Base-by-base conservation (phyloP, 2,329 filamentous ascomycete species). In the Hypoxylon sp. region DNA sequence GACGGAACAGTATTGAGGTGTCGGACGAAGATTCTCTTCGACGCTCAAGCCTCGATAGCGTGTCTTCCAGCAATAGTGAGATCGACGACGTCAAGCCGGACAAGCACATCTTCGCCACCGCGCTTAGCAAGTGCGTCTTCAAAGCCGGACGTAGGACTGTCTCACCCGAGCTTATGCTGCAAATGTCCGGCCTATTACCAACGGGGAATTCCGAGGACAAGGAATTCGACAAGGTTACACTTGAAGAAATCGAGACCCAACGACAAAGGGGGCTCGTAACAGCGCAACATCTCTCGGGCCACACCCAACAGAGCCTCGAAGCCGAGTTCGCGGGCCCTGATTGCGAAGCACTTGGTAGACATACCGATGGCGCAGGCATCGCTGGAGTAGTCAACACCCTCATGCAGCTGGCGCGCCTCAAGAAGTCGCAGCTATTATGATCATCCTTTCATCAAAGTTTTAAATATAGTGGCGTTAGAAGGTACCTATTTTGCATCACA, bases 71-170 rank as follows among this genome's bases (percentile, higher is more conserved):
- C 32, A 60, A 21, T 30, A 65, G 46, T 36, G 50, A 49, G 5
- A 25, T 23, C n/a, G 21, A 45, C 36, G 63, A 65, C 13, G 43
- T 34, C 51, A 67, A 73, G n/a, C 56, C 69, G 5, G 65, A 71
- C 1, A 72, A 68, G 17, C 60, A 72, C n/a, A 70, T 88, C 23
- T 81, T 84, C 45, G 87, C 87, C 0, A 83, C 84, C 2, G 83
- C 82, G 0, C 70, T 89, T 50, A 85, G 83, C 72, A 89, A 88
- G 76, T 89, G 88, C 70, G 87, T 89, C 5, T 84, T 87, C 69
- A 89, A 89, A 76, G 84, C 85, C 69, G 87, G 86, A 1, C 82
- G 90, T 17, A 81, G 90, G 70, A 93, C 91, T 0, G 84, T 93
- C 5, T 83, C 87, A 11, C 90, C 91, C 0, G 89, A 90, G 74